These are phyloP conservation scores for Globisporangium acanthophoron DNA, from an alignment of 352 stramenopile genomes.

Conservation along the genomic window DNA sequence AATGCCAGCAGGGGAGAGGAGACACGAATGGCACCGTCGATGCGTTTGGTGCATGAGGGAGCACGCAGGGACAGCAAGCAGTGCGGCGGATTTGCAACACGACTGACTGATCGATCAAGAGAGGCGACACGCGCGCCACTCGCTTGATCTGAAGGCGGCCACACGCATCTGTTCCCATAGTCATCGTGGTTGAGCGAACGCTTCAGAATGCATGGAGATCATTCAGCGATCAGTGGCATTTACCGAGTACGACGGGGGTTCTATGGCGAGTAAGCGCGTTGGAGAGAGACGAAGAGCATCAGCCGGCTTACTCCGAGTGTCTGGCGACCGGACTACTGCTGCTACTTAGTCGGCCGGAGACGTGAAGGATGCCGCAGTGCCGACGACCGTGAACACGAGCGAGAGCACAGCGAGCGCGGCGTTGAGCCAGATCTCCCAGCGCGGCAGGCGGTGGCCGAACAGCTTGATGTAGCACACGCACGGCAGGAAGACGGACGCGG, in stretches of 20 bases:
- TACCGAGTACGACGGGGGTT: not conserved
- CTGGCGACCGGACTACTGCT: not conserved
- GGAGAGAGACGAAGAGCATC: constrained; percentile 43
- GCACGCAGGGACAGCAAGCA: no score
- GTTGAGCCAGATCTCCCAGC: constrained; percentile 53
- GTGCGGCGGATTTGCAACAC: no score
- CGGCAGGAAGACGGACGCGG: constrained; percentile 78
- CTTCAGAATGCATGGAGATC: no score
- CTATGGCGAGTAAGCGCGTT: constrained; percentile 24
- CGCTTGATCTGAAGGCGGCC: no score
- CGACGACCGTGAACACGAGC: constrained; percentile 65
- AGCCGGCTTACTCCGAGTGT: not conserved
- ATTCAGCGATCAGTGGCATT: not conserved
- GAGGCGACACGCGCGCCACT: no score
- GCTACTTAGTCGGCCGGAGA: not conserved
- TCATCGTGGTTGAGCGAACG: no score
- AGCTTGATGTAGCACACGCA: constrained; percentile 85
- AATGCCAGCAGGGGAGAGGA: no score
- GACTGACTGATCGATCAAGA: no score
- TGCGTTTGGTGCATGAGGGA: no score
- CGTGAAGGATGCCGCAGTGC: constrained; percentile 63
- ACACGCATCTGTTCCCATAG: no score
- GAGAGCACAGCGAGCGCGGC: constrained; percentile 44
- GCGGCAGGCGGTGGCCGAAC: constrained; percentile 46
- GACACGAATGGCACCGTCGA: no score